These are phyloP conservation scores for Microbotryomycetes sp. DNA, from an alignment of 1,284 basidiomycete species.

Conservation along the genomic window DNA sequence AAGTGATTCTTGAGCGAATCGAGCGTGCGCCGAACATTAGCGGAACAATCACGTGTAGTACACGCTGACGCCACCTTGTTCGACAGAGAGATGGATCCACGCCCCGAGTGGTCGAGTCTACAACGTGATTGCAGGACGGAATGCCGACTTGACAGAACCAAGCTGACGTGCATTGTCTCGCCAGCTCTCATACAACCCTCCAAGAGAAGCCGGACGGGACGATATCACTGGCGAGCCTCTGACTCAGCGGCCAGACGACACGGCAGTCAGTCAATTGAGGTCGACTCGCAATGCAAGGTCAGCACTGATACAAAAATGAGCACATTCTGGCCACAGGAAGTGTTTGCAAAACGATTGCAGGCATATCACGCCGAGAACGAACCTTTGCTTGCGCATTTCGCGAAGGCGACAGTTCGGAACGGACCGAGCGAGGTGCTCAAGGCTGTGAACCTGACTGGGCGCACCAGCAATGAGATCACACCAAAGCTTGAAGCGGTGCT, in stretches of 20 bases:
- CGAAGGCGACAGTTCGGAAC: constrained; percentile 47
- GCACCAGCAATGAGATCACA: constrained; percentile 90
- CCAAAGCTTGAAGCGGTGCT: constrained; percentile 64
- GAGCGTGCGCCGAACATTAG: constrained; percentile 51
- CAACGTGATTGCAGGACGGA: constrained; percentile 64
- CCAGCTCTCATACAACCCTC: constrained; percentile 56
- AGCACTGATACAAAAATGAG: constrained; percentile 5
- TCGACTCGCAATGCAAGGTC: constrained; percentile 9
- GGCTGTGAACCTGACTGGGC: constrained; percentile 69
- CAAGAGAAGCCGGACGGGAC: constrained; percentile 76
- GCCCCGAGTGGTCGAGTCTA: constrained; percentile 88
- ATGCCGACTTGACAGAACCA: neutral
- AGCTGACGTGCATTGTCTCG: neutral
- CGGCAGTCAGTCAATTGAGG: constrained; percentile 75
- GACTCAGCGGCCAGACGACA: constrained; percentile 83
- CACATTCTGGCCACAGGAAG: constrained; percentile 52
- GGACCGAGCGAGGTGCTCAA: constrained; percentile 39
- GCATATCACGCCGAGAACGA: constrained; percentile 84
- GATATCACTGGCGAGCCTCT: constrained; percentile 79
- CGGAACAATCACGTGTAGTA: no score
- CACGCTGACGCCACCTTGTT: no score
- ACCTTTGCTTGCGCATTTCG: constrained; percentile 75
- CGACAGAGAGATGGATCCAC: constrained; percentile 87
- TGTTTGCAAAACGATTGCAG: constrained; percentile 69
- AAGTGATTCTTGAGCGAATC: constrained; percentile 82